Conservation (phyloP, 73 alveolate species). For the Tetrahymena malaccensis region DNA sequence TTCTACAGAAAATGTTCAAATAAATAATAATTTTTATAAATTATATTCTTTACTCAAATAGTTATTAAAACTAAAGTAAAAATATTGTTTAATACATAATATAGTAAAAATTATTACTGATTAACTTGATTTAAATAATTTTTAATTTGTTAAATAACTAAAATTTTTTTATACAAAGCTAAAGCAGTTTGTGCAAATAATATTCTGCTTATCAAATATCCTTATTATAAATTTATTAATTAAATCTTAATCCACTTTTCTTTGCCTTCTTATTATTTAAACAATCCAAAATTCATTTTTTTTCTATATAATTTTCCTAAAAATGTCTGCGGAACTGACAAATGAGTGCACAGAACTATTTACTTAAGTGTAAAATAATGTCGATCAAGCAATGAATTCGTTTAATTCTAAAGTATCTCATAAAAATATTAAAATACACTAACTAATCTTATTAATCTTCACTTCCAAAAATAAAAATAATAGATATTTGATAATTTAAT, state of each 20-base stretch:
- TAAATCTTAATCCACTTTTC: background rate
- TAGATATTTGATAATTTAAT: background rate
- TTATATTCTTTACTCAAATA: background rate
- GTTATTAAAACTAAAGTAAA: background rate
- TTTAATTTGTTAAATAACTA: background rate
- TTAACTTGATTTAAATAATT: background rate
- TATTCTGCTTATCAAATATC: background rate
- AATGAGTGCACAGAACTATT: background rate
- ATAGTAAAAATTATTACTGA: background rate
- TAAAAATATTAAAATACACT: background rate
- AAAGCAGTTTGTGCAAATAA: too few species aligned
- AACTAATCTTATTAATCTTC: background rate
- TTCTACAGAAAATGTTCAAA: background rate
- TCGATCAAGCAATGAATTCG: background rate
- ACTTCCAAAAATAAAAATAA: background rate
- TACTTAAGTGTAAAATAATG: background rate
- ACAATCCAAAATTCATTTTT: background rate
- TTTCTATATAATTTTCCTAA: background rate
- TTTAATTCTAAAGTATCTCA: background rate
- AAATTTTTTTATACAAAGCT: too few species aligned
- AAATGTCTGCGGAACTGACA: background rate
- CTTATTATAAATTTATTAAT: background rate
- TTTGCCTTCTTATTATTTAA: background rate
- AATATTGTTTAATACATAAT: background rate
- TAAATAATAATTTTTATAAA: too few species aligned